Evolutionary conservation across 1,139 yeast genomes (phyloP).

Genomic region (Sugiyamaella paludigena): DNA sequence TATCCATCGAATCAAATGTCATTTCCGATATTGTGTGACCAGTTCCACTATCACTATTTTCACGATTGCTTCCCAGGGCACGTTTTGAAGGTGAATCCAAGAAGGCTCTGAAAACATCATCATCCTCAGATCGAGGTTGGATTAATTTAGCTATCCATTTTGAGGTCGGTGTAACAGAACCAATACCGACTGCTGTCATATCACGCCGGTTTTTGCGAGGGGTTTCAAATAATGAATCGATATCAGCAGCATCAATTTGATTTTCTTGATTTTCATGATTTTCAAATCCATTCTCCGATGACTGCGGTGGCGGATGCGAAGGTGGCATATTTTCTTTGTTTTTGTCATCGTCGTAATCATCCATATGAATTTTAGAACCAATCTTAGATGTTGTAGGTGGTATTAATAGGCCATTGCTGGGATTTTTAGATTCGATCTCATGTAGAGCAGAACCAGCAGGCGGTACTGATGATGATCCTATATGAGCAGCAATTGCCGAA

Average conservation of each 20-base stretch:
- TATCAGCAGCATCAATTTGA: conserved; percentile 16
- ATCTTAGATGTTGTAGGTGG: conserved; percentile 1
- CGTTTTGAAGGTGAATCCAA: conserved; percentile 32
- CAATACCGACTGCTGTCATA: conserved; percentile 13
- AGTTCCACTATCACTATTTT: conserved; percentile 5
- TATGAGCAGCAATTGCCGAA: no score
- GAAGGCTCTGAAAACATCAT: conserved; percentile 32
- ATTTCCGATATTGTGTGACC: conserved; percentile 15
- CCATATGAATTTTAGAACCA: neutral
- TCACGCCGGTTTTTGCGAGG: conserved; percentile 22
- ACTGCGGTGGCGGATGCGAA: neutral
- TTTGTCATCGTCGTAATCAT: conserved; percentile 11
- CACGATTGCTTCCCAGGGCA: conserved; percentile 7
- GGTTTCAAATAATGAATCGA: conserved; percentile 25
- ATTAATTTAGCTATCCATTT: conserved; percentile 32
- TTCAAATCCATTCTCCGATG: neutral
- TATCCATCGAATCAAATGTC: conserved; percentile 16
- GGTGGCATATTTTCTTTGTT: conserved; percentile 30
- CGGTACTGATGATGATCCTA: no score
- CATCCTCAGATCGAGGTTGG: conserved; percentile 27
- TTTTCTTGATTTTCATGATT: neutral
- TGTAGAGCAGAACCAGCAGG: no score
- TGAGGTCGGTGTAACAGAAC: conserved; percentile 22
- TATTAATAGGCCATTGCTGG: neutral
- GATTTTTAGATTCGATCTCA: no score